phyloP scores from a whole-genome alignment of 2,329 filamentous ascomycete genomes.

The Trichothecium sympodiale region DNA sequence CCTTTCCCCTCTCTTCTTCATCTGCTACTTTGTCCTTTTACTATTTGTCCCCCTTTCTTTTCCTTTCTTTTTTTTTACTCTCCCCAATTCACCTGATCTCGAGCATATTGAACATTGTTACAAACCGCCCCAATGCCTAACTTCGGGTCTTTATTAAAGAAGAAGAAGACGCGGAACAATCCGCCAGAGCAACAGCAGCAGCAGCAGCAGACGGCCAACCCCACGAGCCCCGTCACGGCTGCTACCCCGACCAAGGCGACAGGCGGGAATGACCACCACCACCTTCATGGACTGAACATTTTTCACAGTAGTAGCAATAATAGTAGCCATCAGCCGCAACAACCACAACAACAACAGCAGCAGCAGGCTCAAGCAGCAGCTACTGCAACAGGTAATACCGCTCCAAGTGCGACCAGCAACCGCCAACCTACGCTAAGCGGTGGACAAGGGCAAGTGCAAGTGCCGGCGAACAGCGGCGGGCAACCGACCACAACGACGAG shows the following conservation, averaged over 20 bases:
- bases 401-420: neutral
- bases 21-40: neutral
- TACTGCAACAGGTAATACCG: too few relatives aligned
- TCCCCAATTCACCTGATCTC: too few relatives aligned
- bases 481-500: too few relatives aligned
- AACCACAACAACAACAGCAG: constrained; percentile 7
- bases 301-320: constrained; percentile 12
- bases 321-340: constrained; percentile 12
- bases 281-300: constrained; percentile 8
- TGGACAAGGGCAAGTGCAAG: too few relatives aligned
- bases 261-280: constrained; percentile 1
- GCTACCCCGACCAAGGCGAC: constrained; percentile 8
- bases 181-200: constrained; percentile 42
- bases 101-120: too few relatives aligned
- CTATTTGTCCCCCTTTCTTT: constrained; percentile 1
- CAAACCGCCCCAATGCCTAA: constrained; percentile 69
- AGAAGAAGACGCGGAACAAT: constrained; percentile 94
- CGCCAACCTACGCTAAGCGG: constrained; percentile 3
- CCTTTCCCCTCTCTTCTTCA: constrained; percentile 2
- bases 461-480: too few relatives aligned
- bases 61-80: neutral
- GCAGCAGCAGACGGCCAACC: constrained; percentile 1
- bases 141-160: constrained; percentile 92
- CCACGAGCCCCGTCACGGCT: constrained; percentile 7
- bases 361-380: constrained; percentile 4